phyloP scores from a whole-genome alignment of 2,329 filamentous ascomycete genomes.

The Aspergillus brunneoviolaceus region DNA sequence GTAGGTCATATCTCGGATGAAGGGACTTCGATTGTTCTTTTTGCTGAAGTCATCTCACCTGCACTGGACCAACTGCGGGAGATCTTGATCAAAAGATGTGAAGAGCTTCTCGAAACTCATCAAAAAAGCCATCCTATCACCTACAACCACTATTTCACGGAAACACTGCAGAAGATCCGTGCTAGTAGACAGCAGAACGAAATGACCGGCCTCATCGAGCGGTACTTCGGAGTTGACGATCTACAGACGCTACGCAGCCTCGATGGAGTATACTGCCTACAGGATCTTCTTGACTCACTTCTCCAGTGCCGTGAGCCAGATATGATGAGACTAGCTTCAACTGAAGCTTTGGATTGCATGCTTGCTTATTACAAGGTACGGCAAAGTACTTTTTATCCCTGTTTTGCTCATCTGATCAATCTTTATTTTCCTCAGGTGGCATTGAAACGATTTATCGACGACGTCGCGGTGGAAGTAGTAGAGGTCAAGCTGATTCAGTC shows the following conservation, averaged over 20 bases:
- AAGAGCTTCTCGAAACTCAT: constrained; percentile 49
- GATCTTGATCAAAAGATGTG: constrained; percentile 42
- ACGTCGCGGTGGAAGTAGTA: constrained; percentile 8
- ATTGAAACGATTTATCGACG: constrained; percentile 12
- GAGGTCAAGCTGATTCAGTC: constrained; percentile 4
- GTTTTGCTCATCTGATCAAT: neutral
- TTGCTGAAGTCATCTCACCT: constrained; percentile 41
- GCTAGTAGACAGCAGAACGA: constrained; percentile 13
- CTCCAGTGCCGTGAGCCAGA: constrained; percentile 30
- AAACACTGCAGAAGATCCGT: constrained; percentile 30
- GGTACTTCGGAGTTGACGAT: constrained; percentile 16
- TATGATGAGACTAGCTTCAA: constrained; percentile 40
- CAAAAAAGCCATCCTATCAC: constrained; percentile 37
- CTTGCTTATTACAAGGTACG: constrained; percentile 37
- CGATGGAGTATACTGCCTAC: constrained; percentile 11
- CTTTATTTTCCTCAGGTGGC: constrained; percentile 8
- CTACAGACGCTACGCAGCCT: neutral
- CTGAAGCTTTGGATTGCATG: constrained; percentile 43
- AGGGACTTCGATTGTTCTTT: constrained; percentile 41
- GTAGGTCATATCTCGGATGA: constrained; percentile 36
- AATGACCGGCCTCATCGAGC: constrained; percentile 9
- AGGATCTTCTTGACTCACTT: constrained; percentile 18
- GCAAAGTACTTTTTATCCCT: neutral
- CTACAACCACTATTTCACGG: constrained; percentile 40
- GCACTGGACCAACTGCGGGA: constrained; percentile 40